Conservation (phyloP, 768 basidiomycete genomes). For the Rhodosporidiobolus sp. region DNA sequence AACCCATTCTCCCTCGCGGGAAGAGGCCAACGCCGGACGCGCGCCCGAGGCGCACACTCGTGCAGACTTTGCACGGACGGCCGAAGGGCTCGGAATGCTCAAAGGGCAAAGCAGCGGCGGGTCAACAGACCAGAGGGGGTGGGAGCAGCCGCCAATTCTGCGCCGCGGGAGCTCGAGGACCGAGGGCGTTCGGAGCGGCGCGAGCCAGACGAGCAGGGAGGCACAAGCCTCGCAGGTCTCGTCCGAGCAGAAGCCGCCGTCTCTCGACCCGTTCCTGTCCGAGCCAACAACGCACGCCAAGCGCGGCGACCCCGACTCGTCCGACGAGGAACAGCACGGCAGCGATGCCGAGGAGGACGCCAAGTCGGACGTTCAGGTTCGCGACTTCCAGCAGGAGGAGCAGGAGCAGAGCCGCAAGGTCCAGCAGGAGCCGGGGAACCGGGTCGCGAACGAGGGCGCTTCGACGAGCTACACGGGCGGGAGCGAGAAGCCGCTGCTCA, state of each 20-base stretch:
- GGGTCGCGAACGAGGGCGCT: background rate
- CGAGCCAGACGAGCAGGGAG: background rate
- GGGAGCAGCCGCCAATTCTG: background rate
- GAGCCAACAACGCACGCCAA: slow-evolving; percentile 36
- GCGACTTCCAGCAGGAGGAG: slow-evolving; percentile 11
- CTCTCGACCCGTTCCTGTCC: slow-evolving; percentile 26
- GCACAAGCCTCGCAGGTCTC: background rate
- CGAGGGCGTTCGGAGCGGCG: background rate
- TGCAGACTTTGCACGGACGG: background rate
- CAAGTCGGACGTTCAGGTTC: slow-evolving; percentile 18
- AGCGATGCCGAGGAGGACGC: background rate
- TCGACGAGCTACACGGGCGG: background rate
- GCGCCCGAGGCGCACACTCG: background rate
- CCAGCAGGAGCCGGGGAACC: background rate
- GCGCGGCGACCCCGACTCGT: slow-evolving; percentile 23
- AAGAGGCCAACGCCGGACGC: background rate
- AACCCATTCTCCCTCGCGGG: background rate
- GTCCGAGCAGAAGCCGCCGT: slow-evolving; percentile 6
- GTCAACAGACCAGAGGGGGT: background rate
- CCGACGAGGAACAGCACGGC: slow-evolving; percentile 3
- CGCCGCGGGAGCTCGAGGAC: background rate
- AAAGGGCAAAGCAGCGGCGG: background rate
- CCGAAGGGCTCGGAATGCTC: background rate
- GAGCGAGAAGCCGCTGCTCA: slow-evolving; percentile 42
- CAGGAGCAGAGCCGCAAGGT: background rate